A percentile compares a stretch with the other conserved stretches of the same genome.
phyloP scores from a whole-genome alignment of 345 rosid genomes.

The Hibiscus mutabilis region DNA sequence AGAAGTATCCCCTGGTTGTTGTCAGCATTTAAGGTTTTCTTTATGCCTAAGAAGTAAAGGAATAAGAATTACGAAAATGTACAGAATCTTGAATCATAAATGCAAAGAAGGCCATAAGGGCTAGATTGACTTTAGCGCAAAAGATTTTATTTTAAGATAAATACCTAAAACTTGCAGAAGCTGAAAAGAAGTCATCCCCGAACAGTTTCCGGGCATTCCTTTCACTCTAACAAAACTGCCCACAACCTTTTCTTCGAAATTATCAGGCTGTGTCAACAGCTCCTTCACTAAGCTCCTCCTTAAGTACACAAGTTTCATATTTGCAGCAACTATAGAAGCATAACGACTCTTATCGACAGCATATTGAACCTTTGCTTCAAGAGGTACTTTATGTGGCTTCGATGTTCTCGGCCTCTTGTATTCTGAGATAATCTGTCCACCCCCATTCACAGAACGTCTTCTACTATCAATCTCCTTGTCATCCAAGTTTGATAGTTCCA shows the following conservation, averaged over 20 bases:
- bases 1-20: neutral
- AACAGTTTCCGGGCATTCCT: slow-evolving; percentile 24
- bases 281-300: slow-evolving; percentile 40
- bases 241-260: slow-evolving; percentile 35
- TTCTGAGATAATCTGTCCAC: slow-evolving; percentile 3
- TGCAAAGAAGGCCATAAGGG: neutral
- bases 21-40: neutral
- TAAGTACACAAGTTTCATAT: slow-evolving; percentile 47
- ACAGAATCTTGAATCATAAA: neutral
- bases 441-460: slow-evolving; percentile 14
- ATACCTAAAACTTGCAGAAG: slow-evolving; percentile 5
- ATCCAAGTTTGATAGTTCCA: slow-evolving; percentile 6
- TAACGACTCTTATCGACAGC: slow-evolving; percentile 23
- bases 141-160: neutral
- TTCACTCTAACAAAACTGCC: slow-evolving; percentile 58
- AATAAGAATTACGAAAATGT: neutral
- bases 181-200: slow-evolving; percentile 12
- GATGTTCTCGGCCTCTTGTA: slow-evolving; percentile 29
- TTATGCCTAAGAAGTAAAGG: slow-evolving; percentile 3
- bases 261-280: slow-evolving; percentile 26
- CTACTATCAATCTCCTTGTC: slow-evolving; percentile 13
- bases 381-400: neutral
- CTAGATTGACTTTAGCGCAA: neutral
- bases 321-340: slow-evolving; percentile 37
- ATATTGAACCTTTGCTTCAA: slow-evolving; percentile 17